These are phyloP conservation scores for Alternaria solani DNA, from an alignment of 2,329 filamentous ascomycete species.

Conservation along the genomic window DNA sequence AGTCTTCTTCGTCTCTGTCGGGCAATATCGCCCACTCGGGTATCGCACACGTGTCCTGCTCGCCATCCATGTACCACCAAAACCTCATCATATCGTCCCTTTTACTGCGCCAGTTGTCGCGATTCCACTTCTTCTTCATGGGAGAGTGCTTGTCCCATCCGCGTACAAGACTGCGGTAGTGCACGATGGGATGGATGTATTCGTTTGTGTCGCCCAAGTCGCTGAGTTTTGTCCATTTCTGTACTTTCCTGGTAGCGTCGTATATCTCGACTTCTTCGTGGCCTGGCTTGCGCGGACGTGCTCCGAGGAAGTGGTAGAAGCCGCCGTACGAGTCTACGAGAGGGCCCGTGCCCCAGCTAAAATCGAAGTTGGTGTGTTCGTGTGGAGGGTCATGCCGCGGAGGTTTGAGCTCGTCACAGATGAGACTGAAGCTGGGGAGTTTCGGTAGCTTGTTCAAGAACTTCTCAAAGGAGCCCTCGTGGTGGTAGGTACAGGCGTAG, in stretches of 20 bases:
- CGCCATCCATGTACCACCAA: constrained; percentile 39
- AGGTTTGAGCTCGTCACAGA: constrained; percentile 25
- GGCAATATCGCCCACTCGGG: constrained; percentile 45
- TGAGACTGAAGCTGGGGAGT: constrained; percentile 33
- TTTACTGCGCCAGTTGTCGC: constrained; percentile 22
- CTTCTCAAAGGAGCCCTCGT: constrained; percentile 26
- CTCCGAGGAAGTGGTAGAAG: constrained; percentile 55
- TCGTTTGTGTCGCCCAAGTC: constrained; percentile 57
- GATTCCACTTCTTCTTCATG: constrained; percentile 30
- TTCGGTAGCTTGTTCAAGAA: constrained; percentile 21
- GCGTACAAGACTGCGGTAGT: constrained; percentile 37
- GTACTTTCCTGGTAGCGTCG: constrained; percentile 42
- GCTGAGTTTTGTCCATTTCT: constrained; percentile 48
- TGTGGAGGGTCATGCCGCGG: constrained; percentile 41
- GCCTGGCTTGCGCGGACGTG: constrained; percentile 54
- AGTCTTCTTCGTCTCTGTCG: constrained; percentile 20
- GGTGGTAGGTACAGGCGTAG: constrained; percentile 43
- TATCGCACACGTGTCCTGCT: constrained; percentile 23
- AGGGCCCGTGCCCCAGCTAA: constrained; percentile 59
- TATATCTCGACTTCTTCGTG: constrained; percentile 50
- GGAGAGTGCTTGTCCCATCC: constrained; percentile 36
- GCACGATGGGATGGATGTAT: constrained; percentile 58
- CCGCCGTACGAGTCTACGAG: constrained; percentile 52
- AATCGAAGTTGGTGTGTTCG: constrained; percentile 47
- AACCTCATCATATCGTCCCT: constrained; percentile 30